A percentile compares a stretch with the other conserved stretches of the same genome.
These are phyloP conservation scores for Alternaria gansuensis DNA, from an alignment of 2,329 filamentous ascomycete species.

Conservation along the genomic window DNA sequence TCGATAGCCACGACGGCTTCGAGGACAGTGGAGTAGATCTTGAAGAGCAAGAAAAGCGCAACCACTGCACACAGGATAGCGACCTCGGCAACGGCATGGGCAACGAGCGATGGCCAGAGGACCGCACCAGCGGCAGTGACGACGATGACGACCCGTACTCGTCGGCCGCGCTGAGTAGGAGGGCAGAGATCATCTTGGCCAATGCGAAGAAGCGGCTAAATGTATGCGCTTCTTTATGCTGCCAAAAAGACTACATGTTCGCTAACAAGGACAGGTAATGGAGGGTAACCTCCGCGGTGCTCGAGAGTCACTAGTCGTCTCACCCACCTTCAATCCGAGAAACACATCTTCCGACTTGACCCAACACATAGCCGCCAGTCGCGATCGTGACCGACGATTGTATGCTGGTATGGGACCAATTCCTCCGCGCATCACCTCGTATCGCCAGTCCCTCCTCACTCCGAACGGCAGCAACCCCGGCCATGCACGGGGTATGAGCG, in stretches of 20 bases:
- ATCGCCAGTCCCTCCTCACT: conserved; percentile 47
- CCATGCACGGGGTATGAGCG: conserved; percentile 55
- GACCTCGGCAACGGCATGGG: conserved; percentile 51
- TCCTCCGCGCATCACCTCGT: conserved; percentile 44
- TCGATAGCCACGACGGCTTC: conserved; percentile 42
- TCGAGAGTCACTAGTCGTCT: conserved; percentile 70
- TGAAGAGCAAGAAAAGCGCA: conserved; percentile 46
- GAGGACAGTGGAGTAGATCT: conserved; percentile 50
- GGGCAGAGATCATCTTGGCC: conserved; percentile 88
- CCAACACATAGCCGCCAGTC: conserved; percentile 46
- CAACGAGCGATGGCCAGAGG: conserved; percentile 47
- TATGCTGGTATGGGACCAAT: conserved; percentile 51
- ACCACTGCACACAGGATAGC: conserved; percentile 44
- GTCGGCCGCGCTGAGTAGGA: conserved; percentile 66
- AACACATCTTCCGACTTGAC: conserved; percentile 46
- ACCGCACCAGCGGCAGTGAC: conserved; percentile 53
- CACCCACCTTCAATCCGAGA: conserved; percentile 59
- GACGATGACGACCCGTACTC: conserved; percentile 70
- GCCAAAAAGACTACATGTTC: conserved; percentile 12
- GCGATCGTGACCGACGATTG: conserved; percentile 48
- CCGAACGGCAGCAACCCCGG: conserved; percentile 43
- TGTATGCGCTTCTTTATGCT: conserved; percentile 61
- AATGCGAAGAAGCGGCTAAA: conserved; percentile 91
- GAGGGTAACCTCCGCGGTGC: conserved; percentile 88
- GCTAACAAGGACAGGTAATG: conserved; percentile 73